Evolutionary conservation across 352 stramenopile species (phyloP), one percentile per base, ranked within the genome.

Genomic region (Phytopythium mirpurense): DNA sequence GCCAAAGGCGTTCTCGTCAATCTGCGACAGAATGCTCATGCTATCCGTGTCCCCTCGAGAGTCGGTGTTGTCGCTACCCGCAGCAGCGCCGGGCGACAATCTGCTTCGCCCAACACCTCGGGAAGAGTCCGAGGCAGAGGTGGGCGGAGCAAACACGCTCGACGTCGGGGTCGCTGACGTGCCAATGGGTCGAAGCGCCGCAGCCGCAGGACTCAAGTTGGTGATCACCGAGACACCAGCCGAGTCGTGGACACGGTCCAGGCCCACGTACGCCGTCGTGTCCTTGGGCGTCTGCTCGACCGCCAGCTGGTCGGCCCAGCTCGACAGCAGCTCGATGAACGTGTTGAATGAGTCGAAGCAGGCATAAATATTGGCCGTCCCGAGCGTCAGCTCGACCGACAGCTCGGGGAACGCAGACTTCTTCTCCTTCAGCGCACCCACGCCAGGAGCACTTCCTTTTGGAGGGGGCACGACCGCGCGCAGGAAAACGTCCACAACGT

Each of bases 271-370:
- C 6, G 76, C 83, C 49, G 78, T 88, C 24, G 74, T 88, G 51
- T 93, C 81, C 10, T 67, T 65, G 11, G 81, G 79, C 38, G 86
- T 67, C 58, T 85, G 71, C 38, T 86, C 64, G 18, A 77, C 72
- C 27, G 71, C 76, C 21, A 93, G 56, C 42, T 93, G 76, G 19
- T 93, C 82, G 4, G 67, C 73, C 81, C 79, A 93, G 18, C 63
- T 77, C 10, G 69, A 83, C 4, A 87, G 52, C 15, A 93, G 51
- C 54, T 93, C 78, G 19, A 92, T 71, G 37, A 95, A 63, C 9
- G 82, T 92, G 57, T 90, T 90, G 62, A 93, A 95, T 29, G 85
- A 95, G 65, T 95, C 85, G 61, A 93, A 95, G 32, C 85, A 95
- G 16, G 82, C 82, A 56, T 95, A 93, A 59, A 95, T 86, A 66